These are phyloP conservation scores for Ailanthus altissimus DNA, from an alignment of 345 rosid genomes.

Conservation along the genomic window DNA sequence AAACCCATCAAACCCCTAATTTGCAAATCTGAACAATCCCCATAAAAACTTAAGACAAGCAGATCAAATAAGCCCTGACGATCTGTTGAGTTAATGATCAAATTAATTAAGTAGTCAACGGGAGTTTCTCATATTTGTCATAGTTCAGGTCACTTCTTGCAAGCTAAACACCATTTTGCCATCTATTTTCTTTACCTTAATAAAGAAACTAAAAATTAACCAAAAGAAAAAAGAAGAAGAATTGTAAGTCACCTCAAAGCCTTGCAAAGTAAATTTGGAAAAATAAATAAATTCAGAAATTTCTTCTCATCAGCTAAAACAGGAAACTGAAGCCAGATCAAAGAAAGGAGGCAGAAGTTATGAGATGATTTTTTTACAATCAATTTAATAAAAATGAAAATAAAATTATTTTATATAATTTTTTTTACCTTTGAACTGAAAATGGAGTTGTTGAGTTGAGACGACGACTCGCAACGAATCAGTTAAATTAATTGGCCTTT, in stretches of 20 bases:
- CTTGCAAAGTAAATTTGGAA: neutral
- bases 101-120: neutral
- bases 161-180: neutral
- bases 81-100: neutral
- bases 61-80: neutral
- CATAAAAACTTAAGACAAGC: neutral
- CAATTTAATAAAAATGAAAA: slow-evolving; percentile 25
- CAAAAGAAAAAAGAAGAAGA: neutral
- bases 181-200: neutral
- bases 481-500: slow-evolving; percentile 16
- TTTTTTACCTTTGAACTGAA: slow-evolving; percentile 23
- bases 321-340: slow-evolving; percentile 12
- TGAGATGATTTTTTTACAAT: slow-evolving; percentile 7
- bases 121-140: neutral
- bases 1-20: slow-evolving; percentile 11
- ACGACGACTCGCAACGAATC: slow-evolving; percentile 11
- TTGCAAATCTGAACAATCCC: neutral
- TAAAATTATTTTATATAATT: slow-evolving; percentile 9
- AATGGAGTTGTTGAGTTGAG: slow-evolving; percentile 15
- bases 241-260: neutral
- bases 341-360: neutral
- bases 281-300: neutral
- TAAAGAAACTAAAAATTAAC: neutral
- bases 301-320: neutral
- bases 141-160: neutral